Percentiles rank a stretch among this genome's conserved stretches.
phyloP scores from a whole-genome alignment of 768 basidiomycete genomes.

The Chalciporus chontae region DNA sequence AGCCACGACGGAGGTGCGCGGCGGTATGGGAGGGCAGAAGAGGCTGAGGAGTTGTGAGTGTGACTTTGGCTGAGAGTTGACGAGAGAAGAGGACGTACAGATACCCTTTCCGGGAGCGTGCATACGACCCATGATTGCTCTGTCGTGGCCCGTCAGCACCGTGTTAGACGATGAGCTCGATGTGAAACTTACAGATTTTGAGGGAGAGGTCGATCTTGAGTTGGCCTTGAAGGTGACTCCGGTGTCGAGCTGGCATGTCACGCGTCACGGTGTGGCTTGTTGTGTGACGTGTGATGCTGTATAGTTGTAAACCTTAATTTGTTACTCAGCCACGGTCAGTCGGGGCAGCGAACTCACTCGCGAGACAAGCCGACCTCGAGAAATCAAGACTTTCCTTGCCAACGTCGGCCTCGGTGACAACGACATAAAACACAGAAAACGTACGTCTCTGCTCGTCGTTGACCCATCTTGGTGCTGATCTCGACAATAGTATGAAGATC shows the following conservation, averaged over 20 bases:
- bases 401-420: constrained; percentile 39
- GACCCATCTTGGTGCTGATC: constrained; percentile 1
- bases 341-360: constrained; percentile 9
- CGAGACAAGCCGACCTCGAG: constrained; percentile 10
- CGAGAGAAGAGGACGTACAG: constrained; percentile 53
- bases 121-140: constrained; percentile 88
- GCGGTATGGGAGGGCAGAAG: constrained; percentile 97
- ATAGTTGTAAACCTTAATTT: constrained; percentile 61
- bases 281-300: constrained; percentile 48
- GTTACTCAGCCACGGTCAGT: constrained; percentile 24
- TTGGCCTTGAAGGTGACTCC: constrained; percentile 44
- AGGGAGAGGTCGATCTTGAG: constrained; percentile 4
- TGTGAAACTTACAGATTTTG: constrained; percentile 37
- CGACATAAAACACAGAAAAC: constrained; percentile 28
- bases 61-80: constrained; percentile 10
- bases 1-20: constrained; percentile 94
- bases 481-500: constrained; percentile 77
- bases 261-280: constrained; percentile 29
- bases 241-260: constrained; percentile 22
- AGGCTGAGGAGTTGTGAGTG: constrained; percentile 41
- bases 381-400: constrained; percentile 35
- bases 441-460: constrained; percentile 8
- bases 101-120: constrained; percentile 99
- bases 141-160: constrained; percentile 18
- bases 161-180: constrained; percentile 7